Base-by-base conservation (phyloP, 2,329 filamentous ascomycete species). In the Aspergillus amoenus region DNA sequence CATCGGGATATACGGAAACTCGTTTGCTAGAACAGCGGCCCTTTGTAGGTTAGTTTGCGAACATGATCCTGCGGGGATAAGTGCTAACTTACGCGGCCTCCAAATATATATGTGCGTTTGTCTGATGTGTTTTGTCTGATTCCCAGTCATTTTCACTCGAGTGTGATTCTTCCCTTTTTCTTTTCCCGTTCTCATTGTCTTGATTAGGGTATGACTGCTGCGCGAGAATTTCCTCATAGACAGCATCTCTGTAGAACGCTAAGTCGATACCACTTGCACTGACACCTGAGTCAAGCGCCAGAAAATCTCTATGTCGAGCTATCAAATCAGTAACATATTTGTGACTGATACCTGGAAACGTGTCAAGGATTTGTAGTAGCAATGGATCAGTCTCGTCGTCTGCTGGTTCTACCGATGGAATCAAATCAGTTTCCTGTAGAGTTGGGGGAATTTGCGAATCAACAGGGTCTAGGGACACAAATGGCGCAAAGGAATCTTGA, bases 301-400 rank as follows among this genome's bases (percentile, higher is more conserved):
- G 34, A 30, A 34, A 58, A 43, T 12, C 60, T 40, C 39, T 50
- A 37, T 59, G 56, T 15, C 45, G 62, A 21, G 27, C 59, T 57
- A 75, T 78, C n/a, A 80, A 63, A 15, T 66, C 62, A 11, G 61
- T 62, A 21, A 81, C 72, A 62, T 79, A 74, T 11, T 74, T 66
- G 21, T 68, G 72, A 53, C 74, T 75, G 41, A 82, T 79, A 48
- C 78, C 78, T 8, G 81, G 81, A 53, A 82, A 81, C 8, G 82
- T 62, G 11, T 68, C 65, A 4, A 77, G 39, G 17, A 82, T 64
- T n/a, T 69, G 65, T 8, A 63, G 60, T 17, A 80, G 66, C 49
- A 72, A 68, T 37, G 56, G 22, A 39, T 58, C 47, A 3, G 57
- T 47, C 6, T 15, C 15, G 15, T 49, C 27, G 15, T 52, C 13